Conservation (phyloP, 2,329 filamentous ascomycete species). For the Xylaria sp. region DNA sequence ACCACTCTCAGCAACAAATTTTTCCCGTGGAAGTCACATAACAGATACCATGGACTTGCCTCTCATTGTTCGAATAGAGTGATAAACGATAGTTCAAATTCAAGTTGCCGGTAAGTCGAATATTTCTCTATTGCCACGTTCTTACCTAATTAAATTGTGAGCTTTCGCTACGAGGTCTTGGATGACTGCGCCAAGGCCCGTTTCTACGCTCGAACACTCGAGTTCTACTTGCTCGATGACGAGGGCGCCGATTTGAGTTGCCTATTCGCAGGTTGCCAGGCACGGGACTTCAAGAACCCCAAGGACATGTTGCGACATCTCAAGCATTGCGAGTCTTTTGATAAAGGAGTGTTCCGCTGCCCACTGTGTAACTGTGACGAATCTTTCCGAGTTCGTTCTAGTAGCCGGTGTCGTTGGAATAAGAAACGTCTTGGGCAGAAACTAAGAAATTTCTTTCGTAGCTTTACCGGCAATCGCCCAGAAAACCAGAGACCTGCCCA, state of each 20-base stretch:
- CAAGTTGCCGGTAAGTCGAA: constrained; percentile 25
- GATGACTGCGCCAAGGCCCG: constrained; percentile 40
- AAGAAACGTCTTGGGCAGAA: constrained; percentile 20
- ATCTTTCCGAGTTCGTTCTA: constrained; percentile 29
- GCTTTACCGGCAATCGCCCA: background rate
- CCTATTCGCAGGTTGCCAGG: constrained; percentile 33
- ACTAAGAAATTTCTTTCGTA: constrained; percentile 11
- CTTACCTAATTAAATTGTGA: constrained; percentile 20
- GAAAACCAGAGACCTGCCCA: background rate
- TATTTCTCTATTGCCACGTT: background rate
- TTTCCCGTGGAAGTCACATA: no score
- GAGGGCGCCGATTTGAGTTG: constrained; percentile 29
- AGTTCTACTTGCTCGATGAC: constrained; percentile 37
- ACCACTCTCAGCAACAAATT: no score
- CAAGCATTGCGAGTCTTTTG: constrained; percentile 35
- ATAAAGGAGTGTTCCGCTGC: constrained; percentile 33
- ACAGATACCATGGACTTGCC: background rate
- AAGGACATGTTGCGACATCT: constrained; percentile 41
- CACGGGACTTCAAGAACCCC: constrained; percentile 21
- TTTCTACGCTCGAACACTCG: constrained; percentile 33
- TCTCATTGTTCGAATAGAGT: background rate
- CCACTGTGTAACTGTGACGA: constrained; percentile 31
- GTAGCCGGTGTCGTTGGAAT: constrained; percentile 37
- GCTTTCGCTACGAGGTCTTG: constrained; percentile 31
- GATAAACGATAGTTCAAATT: background rate